These are phyloP conservation scores for Zygotorulaspora chibaensis DNA, from an alignment of 805 yeast genomes.

Conservation along the genomic window DNA sequence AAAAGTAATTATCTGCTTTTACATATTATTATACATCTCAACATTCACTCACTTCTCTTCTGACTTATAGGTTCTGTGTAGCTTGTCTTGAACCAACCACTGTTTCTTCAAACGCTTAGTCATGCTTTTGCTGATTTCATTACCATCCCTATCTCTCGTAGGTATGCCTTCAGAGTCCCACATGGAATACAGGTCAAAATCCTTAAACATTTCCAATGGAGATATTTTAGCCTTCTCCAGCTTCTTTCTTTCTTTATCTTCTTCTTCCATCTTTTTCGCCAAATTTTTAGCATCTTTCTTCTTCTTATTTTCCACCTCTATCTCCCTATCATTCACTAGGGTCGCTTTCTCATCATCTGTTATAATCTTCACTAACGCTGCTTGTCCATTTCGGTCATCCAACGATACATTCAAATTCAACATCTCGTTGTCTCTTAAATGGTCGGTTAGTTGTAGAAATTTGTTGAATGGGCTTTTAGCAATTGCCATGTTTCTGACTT, in stretches of 20 bases:
- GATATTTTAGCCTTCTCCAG: slow-evolving; percentile 60
- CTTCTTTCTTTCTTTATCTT: slow-evolving; percentile 59
- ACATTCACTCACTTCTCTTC: not conserved
- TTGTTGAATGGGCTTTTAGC: slow-evolving; percentile 46
- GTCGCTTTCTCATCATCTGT: slow-evolving; percentile 67
- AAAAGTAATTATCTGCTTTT: not conserved
- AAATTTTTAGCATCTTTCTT: slow-evolving; percentile 49
- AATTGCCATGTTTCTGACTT: slow-evolving; percentile 71
- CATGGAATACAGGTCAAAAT: slow-evolving; percentile 51
- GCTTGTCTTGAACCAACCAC: slow-evolving; percentile 75
- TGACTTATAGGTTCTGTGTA: slow-evolving; percentile 44
- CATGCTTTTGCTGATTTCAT: slow-evolving; percentile 79
- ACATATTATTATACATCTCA: not conserved
- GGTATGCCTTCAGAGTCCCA: slow-evolving; percentile 91
- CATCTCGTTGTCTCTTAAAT: slow-evolving; percentile 65
- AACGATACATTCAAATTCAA: slow-evolving; percentile 73
- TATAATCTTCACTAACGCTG: slow-evolving; percentile 82
- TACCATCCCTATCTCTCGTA: slow-evolving; percentile 67
- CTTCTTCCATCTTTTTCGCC: slow-evolving; percentile 53
- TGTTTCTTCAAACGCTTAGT: slow-evolving; percentile 76
- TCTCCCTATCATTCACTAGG: slow-evolving; percentile 48
- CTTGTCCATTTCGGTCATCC: slow-evolving; percentile 80
- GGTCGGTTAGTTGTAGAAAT: slow-evolving; percentile 68
- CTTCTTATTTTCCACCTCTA: slow-evolving; percentile 50
- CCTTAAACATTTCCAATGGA: slow-evolving; percentile 72